Percentiles rank a stretch among this genome's conserved stretches.
phyloP scores from a whole-genome alignment of 2,329 filamentous ascomycete species.

The Zymoseptoria tritici region DNA sequence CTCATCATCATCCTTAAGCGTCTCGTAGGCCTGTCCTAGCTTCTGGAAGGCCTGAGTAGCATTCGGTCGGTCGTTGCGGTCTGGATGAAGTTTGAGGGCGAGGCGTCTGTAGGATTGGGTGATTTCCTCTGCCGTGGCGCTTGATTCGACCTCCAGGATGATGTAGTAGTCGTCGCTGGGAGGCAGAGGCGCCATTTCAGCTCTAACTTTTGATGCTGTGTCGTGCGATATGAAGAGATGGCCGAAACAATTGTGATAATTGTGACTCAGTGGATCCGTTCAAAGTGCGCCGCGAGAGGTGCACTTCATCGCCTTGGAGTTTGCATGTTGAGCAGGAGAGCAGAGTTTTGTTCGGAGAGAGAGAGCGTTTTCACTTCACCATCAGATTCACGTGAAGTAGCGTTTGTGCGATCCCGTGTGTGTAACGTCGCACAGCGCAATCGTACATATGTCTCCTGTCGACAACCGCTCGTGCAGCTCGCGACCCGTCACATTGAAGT shows the following conservation, averaged over 20 bases:
- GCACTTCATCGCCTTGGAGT: no score
- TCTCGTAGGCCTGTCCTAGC: slow-evolving; percentile 32
- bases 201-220: not conserved
- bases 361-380: no score
- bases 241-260: no score
- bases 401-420: not conserved
- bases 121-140: slow-evolving; percentile 23
- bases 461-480: not conserved
- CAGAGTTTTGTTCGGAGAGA: no score
- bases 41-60: slow-evolving; percentile 33
- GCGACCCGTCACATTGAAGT: not conserved
- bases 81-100: slow-evolving; percentile 32
- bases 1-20: slow-evolving; percentile 26
- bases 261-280: no score
- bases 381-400: not conserved
- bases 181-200: slow-evolving; percentile 23
- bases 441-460: not conserved
- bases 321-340: no score
- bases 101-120: slow-evolving; percentile 27
- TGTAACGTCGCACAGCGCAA: not conserved
- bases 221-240: not conserved
- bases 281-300: no score
- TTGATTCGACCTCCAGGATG: slow-evolving; percentile 26
- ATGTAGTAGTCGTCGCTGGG: slow-evolving; percentile 30
- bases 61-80: slow-evolving; percentile 30